A percentile compares a stretch with the other conserved stretches of the same genome.
These are phyloP conservation scores for Linderniella brevidens DNA, from an alignment of 257 asterid genomes.

Conservation along the genomic window DNA sequence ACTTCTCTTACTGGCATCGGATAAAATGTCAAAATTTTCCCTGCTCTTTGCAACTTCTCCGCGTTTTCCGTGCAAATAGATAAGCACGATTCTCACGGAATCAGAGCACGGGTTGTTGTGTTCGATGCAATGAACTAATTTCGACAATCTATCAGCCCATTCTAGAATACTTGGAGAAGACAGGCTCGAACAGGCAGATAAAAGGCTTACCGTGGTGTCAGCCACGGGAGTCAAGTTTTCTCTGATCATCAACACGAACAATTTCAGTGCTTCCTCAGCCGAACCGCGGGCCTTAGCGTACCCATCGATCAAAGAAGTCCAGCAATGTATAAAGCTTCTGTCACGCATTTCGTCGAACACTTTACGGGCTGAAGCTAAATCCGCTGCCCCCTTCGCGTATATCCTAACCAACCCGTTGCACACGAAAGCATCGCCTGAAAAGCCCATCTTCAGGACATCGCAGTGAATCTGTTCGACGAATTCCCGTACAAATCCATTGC, in stretches of 20 bases:
- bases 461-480: conserved; percentile 31
- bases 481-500: conserved; percentile 12
- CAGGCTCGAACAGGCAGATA: conserved; percentile 57
- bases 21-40: conserved; percentile 36
- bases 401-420: conserved; percentile 47
- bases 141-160: conserved; percentile 26
- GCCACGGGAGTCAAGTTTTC: conserved; percentile 31
- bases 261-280: conserved; percentile 29
- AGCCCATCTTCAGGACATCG: conserved; percentile 33
- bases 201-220: conserved; percentile 58
- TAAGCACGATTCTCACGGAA: conserved; percentile 26
- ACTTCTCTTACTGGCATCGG: conserved; percentile 33
- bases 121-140: conserved; percentile 2
- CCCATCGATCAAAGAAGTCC: conserved; percentile 69
- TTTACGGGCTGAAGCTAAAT: conserved; percentile 31
- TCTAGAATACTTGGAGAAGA: conserved; percentile 16
- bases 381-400: conserved; percentile 27
- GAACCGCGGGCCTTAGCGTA: conserved; percentile 34
- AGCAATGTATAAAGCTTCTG: conserved; percentile 25
- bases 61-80: conserved; percentile 49
- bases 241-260: conserved; percentile 32
- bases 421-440: conserved; percentile 21
- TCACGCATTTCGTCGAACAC: conserved; percentile 67
- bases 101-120: conserved; percentile 14
- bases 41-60: conserved; percentile 31